Evolutionary conservation across 2,329 filamentous ascomycete genomes (phyloP), one percentile per base, ranked within the genome.

Genomic region (Microdochium nivale): DNA sequence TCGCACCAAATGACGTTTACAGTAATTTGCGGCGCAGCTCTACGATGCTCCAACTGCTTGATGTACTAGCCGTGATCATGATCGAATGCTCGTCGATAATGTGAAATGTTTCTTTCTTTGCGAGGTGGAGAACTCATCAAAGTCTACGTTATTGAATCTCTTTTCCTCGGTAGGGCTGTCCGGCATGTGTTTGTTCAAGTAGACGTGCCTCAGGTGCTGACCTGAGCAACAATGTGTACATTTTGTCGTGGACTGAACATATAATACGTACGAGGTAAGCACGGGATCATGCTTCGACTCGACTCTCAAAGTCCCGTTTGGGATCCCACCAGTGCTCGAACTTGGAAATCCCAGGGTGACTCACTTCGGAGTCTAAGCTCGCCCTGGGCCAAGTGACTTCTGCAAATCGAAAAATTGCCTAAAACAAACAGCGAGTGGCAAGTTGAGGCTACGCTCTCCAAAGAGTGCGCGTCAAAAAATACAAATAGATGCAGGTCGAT

Each of bases 31-130:
- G 61, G 1, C 86, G 71, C 1, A 97, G 75, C 10, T 70, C 70
- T n/a, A 86, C 76, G 11, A 87, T 77, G 2, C 80, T 84, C 92
- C 92, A 97, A n/a, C n/a, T 25, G 79, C 72, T 35, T 77, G 74
- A 67, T 80, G 90, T 1, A 86, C 83, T 1, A 88, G 88, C 92
- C 94, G 97, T 55, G 80, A 66, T 61, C 84, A 97, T 55, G 80
- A 66, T 61, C 84, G 87, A 54, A 96, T 87, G 16, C 87, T 89
- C 13, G 82, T 73, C 7, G 90, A 95, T 49, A 97, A 77, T 50
- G 97, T 84, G 67, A 97, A 97, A 0, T 92, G 94, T 55, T 78
- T 81, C 62, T 87, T 77, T 14, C 87, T 87, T 89, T 90, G 96
- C 23, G 75, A 74, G 10, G 78, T 73, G 1, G 86, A 80, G 62